phyloP scores from a whole-genome alignment of 805 yeast genomes.

The Saccharomycopsis oosterbeekiorum region DNA sequence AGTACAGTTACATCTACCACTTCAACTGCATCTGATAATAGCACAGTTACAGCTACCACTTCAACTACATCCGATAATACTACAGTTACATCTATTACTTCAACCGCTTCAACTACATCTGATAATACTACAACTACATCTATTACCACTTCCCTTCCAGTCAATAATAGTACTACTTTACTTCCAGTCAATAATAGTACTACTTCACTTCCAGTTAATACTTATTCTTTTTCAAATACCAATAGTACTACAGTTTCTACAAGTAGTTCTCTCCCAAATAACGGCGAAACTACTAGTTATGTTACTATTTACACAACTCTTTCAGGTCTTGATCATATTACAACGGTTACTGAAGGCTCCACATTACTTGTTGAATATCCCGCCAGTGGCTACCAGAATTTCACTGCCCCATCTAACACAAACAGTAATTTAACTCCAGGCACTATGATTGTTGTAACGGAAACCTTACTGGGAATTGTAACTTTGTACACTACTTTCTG shows the following conservation, averaged over 20 bases:
- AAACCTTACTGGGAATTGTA: conserved; percentile 8
- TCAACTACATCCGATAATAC: background rate
- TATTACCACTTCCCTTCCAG: too few relatives aligned
- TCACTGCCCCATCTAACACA: background rate
- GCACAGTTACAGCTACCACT: background rate
- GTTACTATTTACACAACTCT: background rate
- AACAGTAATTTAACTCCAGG: background rate
- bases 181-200: background rate
- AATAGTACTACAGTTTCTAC: background rate
- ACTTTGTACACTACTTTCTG: conserved; percentile 15
- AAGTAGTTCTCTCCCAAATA: too few relatives aligned
- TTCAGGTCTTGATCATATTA: background rate
- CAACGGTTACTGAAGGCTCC: background rate
- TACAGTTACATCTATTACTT: background rate
- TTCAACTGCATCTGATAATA: too few relatives aligned
- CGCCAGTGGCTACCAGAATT: background rate
- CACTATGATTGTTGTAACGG: background rate
- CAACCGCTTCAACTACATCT: background rate
- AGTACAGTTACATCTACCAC: too few relatives aligned
- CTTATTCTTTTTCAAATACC: background rate
- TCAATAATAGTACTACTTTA: background rate
- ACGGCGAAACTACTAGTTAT: background rate
- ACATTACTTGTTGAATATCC: background rate
- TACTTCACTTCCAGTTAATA: background rate
- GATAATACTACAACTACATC: background rate